These are phyloP conservation scores for Aegilops speltoides DNA, from an alignment of 176 grass and related monocot genomes.

Conservation along the genomic window DNA sequence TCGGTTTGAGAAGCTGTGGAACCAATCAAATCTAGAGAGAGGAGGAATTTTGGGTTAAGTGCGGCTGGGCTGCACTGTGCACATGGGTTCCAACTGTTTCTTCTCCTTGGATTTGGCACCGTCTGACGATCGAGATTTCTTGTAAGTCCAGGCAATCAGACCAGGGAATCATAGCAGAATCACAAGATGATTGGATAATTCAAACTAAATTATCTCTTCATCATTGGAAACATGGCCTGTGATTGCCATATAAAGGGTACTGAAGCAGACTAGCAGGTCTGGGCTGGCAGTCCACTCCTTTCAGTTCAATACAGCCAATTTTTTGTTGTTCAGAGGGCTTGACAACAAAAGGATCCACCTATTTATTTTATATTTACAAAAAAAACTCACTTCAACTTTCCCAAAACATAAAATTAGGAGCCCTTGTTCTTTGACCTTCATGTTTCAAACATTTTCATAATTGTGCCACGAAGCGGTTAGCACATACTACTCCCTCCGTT, in stretches of 20 bases:
- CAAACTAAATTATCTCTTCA: neutral
- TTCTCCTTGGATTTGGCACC: conserved; percentile 18
- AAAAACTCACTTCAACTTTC: neutral
- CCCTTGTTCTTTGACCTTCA: neutral
- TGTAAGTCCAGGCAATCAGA: neutral
- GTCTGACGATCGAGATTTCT: neutral
- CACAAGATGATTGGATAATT: neutral
- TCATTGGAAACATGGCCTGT: neutral
- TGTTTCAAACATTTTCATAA: neutral
- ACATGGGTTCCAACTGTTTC: conserved; percentile 15
- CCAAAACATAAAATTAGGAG: neutral
- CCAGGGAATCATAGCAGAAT: neutral
- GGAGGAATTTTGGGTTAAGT: neutral
- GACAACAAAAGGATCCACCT: neutral
- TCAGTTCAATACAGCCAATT: neutral
- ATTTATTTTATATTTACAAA: neutral
- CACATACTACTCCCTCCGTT: neutral
- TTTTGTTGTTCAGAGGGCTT: neutral
- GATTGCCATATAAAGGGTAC: neutral
- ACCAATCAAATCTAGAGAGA: neutral
- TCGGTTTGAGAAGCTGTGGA: neutral
- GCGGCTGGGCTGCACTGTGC: neutral
- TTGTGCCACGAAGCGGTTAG: neutral
- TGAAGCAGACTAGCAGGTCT: neutral
- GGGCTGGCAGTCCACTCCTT: neutral